Base-by-base conservation (phyloP, 345 rosid genomes). In the Adansonia digitata region DNA sequence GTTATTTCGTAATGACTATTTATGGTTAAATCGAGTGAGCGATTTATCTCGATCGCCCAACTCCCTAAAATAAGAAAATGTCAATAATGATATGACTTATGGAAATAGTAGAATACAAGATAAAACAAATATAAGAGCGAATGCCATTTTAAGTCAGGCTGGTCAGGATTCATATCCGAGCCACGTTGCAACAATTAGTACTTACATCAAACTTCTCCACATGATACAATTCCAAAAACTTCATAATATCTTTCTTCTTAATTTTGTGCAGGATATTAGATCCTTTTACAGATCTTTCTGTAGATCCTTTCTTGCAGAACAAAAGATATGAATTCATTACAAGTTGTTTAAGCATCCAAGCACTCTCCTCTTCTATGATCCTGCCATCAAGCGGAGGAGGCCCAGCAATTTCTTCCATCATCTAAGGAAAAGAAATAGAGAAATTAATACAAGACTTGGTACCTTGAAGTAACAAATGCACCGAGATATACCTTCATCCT, bases 161-260 rank as follows among this genome's bases (percentile, higher is more conserved):
- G n/a, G n/a, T n/a, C n/a, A n/a, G n/a, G n/a, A n/a, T n/a, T n/a
- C n/a, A n/a, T n/a, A n/a, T n/a, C n/a, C n/a, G n/a, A n/a, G n/a
- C n/a, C n/a, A n/a, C n/a, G n/a, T n/a, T n/a, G n/a, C n/a, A n/a
- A n/a, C n/a, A n/a, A n/a, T n/a, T 13, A 53, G 45, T 77, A 87
- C 92, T 87, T 14, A 91, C 98, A 89, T 94, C 98, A 71, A 92
- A 76, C 86, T 94, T 94, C 79, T 94, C 94, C 81, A 84, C 87
- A 68, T 92, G 97, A 78, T 84, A 82, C 60, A 92, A 85, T 71
- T 92, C 92, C 89, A 94, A 75, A 82, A 91, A 88, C 65, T 79
- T 83, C 62, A 77, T 62, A 63, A 92, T 81, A 71, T 94, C 91
- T 55, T 15, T 39, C 65, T 55, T 72, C 49, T 39, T 72, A 39